Evolutionary conservation across 805 yeast genomes (phyloP), one percentile per base, ranked within the genome.

Genomic region (Candida berthetii): DNA sequence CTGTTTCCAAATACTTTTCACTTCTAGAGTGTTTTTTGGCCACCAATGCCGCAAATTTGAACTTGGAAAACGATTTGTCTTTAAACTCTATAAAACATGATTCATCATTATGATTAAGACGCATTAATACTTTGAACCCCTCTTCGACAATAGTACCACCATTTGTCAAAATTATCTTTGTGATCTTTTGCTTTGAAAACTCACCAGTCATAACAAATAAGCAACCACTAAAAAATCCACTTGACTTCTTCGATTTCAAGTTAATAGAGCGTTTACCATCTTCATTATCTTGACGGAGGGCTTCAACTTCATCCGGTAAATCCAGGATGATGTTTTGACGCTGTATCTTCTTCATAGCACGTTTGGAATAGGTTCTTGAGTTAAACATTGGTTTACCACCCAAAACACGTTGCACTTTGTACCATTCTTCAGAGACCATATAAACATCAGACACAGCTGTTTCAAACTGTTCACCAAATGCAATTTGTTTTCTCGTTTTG

Each of bases 1-100:
- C 58, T 2, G 83, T 78, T 53, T 86, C 93, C 9, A 89, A 57
- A 55, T 83, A 89, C 53, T 88, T 89, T 8, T 80, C 70, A 37
- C 89, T 85, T 31, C 96, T 65, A 16, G 76, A 68, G 42, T 74
- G 71, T 25, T 68, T 69, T 31, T 71, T 71, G 1, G 58, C 44
- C 1, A 89, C 61, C 28, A 85, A 65, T 2, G 90, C 90, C 1
- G 74, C 87, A 61, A 88, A 85, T 27, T 52, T 65, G 45, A 58
- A 68, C 1, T 48, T 43, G 9, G 45, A 35, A 13, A 47, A 49
- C 13, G 35, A 39, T n/a, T 35, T 38, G 15, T 41, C 31, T 2
- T 32, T 47, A 19, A 42, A 39, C 22, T 37, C 41, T 14, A 40
- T 40, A 13, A 22, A 33, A 3, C 31, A 20, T 4, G 38, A 43